phyloP scores from a whole-genome alignment of 2,329 filamentous ascomycete species.

The Echinosphaeria canescens region DNA sequence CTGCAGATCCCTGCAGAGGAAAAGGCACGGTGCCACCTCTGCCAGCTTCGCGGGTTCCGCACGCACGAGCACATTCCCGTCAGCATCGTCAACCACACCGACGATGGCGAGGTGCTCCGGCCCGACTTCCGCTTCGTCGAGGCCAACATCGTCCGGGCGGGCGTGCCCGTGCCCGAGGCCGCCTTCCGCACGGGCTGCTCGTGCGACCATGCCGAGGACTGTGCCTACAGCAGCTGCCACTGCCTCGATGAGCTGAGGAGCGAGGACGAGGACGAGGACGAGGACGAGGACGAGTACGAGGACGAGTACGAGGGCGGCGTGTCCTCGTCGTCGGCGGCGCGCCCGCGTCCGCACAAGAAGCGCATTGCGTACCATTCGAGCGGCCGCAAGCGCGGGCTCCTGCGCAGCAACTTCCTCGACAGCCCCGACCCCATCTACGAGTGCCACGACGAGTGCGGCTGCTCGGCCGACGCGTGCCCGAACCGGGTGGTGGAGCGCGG shows the following conservation, averaged over 20 bases:
- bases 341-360: slow-evolving; percentile 7
- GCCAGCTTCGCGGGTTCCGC: slow-evolving; percentile 32
- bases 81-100: slow-evolving; percentile 40
- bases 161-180: slow-evolving; percentile 33
- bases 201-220: slow-evolving; percentile 38
- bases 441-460: slow-evolving; percentile 52
- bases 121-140: slow-evolving; percentile 48
- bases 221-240: slow-evolving; percentile 43
- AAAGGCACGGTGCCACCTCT: slow-evolving; percentile 46
- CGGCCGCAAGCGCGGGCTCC: slow-evolving; percentile 25
- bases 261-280: slow-evolving; percentile 32
- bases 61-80: slow-evolving; percentile 27
- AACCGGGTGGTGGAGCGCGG: slow-evolving; percentile 62
- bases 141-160: slow-evolving; percentile 31
- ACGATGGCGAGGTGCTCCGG: slow-evolving; percentile 28
- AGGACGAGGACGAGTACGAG: slow-evolving; percentile 32
- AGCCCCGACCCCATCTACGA: slow-evolving; percentile 52
- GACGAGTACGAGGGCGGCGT: slow-evolving; percentile 28
- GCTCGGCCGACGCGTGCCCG: slow-evolving; percentile 38
- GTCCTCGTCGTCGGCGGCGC: slow-evolving; percentile 15
- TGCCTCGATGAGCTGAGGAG: slow-evolving; percentile 37
- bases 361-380: slow-evolving; percentile 42
- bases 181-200: slow-evolving; percentile 49
- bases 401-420: slow-evolving; percentile 26
- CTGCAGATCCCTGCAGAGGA: too few relatives aligned